Evolutionary conservation across 2,329 filamentous ascomycete genomes (phyloP).

Genomic region (Cordyceps cateniannulata): DNA sequence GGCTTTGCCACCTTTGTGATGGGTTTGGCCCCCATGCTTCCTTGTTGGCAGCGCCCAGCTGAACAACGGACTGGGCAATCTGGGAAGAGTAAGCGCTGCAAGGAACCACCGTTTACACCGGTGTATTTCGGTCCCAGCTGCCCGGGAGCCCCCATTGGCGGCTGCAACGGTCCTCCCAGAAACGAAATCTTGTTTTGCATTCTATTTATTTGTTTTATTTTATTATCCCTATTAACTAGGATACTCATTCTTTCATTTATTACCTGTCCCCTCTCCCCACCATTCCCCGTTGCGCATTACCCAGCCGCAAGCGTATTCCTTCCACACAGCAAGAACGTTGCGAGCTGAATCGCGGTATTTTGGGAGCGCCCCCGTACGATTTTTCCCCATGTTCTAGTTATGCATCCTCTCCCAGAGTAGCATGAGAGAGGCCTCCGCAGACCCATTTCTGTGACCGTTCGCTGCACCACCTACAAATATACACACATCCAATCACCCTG

Average conservation of each 20-base stretch:
- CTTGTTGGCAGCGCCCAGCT: not conserved
- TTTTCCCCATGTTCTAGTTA: not conserved
- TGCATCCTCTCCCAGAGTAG: not conserved
- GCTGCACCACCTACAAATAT: no score
- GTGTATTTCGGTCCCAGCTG: slow-evolving; percentile 10
- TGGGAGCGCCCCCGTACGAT: not conserved
- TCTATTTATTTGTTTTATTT: not conserved
- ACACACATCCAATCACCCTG: no score
- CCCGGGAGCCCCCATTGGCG: not conserved
- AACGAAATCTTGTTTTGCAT: slow-evolving; percentile 1
- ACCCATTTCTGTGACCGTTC: not conserved
- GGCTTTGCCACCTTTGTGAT: slow-evolving; percentile 1
- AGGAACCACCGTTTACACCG: slow-evolving; percentile 7
- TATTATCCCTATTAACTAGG: not conserved
- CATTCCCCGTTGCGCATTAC: not conserved
- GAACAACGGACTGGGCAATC: not conserved
- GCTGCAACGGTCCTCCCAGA: slow-evolving; percentile 3
- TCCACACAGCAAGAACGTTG: not conserved
- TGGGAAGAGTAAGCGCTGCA: slow-evolving; percentile 8
- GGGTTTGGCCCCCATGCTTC: slow-evolving; percentile 2
- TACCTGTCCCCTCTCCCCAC: not conserved
- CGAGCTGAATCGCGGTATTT: not conserved
- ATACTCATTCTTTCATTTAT: not conserved
- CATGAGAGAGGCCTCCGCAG: not conserved
- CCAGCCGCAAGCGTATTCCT: not conserved